These are phyloP conservation scores for Apiospora hydei DNA, from an alignment of 2,329 filamentous ascomycete genomes.

Conservation along the genomic window DNA sequence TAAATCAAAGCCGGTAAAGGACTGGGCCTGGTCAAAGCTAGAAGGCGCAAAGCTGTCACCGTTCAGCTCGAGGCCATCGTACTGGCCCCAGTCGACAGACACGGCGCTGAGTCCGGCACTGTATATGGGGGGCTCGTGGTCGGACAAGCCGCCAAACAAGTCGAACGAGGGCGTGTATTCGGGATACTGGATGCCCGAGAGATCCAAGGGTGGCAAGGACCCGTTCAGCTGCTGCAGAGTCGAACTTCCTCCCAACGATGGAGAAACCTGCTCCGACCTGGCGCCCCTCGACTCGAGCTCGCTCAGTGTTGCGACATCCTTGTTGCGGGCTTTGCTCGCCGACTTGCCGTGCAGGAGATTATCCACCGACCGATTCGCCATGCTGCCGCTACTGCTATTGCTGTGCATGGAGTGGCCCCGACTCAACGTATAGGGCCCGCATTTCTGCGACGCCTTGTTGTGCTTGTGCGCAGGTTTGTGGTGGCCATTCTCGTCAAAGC, in stretches of 20 bases:
- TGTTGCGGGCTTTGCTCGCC: conserved; percentile 44
- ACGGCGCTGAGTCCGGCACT: conserved; percentile 53
- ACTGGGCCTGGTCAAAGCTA: conserved; percentile 43
- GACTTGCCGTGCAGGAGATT: conserved; percentile 50
- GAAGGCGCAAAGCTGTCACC: conserved; percentile 41
- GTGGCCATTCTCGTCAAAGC: conserved; percentile 69
- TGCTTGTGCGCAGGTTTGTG: conserved; percentile 69
- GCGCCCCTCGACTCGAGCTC: conserved; percentile 59
- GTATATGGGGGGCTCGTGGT: conserved; percentile 65
- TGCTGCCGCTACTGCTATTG: conserved; percentile 50
- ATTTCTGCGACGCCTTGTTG: conserved; percentile 66
- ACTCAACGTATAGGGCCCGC: conserved; percentile 66
- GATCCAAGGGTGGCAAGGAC: conserved; percentile 64
- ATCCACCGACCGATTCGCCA: conserved; percentile 50
- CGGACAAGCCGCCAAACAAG: conserved; percentile 57
- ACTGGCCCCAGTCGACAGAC: conserved; percentile 61
- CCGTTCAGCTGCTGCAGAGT: conserved; percentile 61
- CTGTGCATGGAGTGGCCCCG: conserved; percentile 66
- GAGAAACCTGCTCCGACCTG: conserved; percentile 69
- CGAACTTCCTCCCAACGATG: conserved; percentile 56
- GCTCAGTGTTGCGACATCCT: conserved; percentile 46
- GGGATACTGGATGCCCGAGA: conserved; percentile 62
- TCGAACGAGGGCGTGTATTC: conserved; percentile 60
- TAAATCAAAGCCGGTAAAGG: conserved; percentile 57
- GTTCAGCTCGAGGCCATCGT: conserved; percentile 56